Evolutionary conservation across 768 basidiomycete species (phyloP).

Genomic region (Auricularia heimuer): DNA sequence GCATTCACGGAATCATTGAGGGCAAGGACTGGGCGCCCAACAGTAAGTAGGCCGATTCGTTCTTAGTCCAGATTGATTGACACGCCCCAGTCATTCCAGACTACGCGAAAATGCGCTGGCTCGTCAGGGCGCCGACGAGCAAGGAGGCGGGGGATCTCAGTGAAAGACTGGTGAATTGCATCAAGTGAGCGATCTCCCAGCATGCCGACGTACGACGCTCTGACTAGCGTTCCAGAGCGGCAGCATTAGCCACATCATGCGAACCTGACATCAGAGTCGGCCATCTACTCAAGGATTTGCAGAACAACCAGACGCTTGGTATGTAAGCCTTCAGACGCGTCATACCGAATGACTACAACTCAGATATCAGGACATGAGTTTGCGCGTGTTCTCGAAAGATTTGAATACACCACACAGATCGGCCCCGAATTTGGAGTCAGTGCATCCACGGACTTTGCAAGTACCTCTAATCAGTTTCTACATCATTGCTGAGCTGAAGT

Average conservation of each 20-base stretch:
- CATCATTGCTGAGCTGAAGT: slow-evolving; percentile 6
- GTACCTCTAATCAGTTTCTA: slow-evolving; percentile 18
- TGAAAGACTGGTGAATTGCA: slow-evolving; percentile 56
- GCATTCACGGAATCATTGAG: slow-evolving; percentile 68
- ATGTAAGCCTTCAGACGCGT: slow-evolving; percentile 10
- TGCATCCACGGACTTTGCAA: slow-evolving; percentile 73
- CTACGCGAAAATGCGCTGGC: slow-evolving; percentile 64
- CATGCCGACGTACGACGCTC: slow-evolving; percentile 10
- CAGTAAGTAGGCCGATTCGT: slow-evolving; percentile 31
- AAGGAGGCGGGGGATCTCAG: slow-evolving; percentile 43
- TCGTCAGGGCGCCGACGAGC: slow-evolving; percentile 57
- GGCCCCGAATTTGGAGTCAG: slow-evolving; percentile 25
- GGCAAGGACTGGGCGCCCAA: slow-evolving; percentile 63
- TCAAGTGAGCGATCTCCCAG: slow-evolving; percentile 41
- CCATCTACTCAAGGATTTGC: slow-evolving; percentile 43
- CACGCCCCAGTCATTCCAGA: slow-evolving; percentile 64
- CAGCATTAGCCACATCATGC: slow-evolving; percentile 43
- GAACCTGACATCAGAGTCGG: slow-evolving; percentile 34
- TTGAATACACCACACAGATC: slow-evolving; percentile 28
- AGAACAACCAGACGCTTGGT: slow-evolving; percentile 50
- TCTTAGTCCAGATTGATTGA: background rate
- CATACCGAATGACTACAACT: too few relatives aligned
- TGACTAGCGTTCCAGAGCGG: slow-evolving; percentile 38
- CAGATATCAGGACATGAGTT: slow-evolving; percentile 40
- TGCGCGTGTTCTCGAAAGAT: slow-evolving; percentile 34